Conservation (phyloP, 2,329 filamentous ascomycete genomes). For the Iodosphaeria phyllophila region DNA sequence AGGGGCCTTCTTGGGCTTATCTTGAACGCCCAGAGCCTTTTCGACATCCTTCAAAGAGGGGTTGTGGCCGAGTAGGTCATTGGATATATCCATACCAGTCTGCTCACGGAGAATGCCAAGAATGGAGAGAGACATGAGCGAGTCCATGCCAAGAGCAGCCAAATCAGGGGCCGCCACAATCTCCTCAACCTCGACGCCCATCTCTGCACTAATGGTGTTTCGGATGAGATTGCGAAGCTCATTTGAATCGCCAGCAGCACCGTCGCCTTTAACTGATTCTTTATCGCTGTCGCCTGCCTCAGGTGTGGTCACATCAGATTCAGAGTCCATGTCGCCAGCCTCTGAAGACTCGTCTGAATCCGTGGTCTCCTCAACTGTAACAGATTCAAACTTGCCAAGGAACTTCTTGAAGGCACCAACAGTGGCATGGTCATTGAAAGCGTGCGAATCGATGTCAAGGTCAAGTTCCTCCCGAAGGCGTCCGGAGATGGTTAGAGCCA, state of each 20-base stretch:
- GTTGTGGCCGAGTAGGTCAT: conserved; percentile 42
- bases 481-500: conserved; percentile 36
- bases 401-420: conserved; percentile 32
- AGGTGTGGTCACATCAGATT: conserved; percentile 33
- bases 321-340: conserved; percentile 26
- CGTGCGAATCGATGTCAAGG: conserved; percentile 30
- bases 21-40: conserved; percentile 36
- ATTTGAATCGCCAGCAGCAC: conserved; percentile 16
- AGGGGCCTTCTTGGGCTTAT: conserved; percentile 17
- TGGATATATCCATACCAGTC: conserved; percentile 32
- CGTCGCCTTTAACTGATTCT: conserved; percentile 25
- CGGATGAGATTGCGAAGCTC: conserved; percentile 35
- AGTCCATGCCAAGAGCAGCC: conserved; percentile 39
- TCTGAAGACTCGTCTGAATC: conserved; percentile 15
- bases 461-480: conserved; percentile 39
- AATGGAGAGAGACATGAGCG: conserved; percentile 36
- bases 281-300: conserved; percentile 31
- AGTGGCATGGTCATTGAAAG: conserved; percentile 34
- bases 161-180: conserved; percentile 33
- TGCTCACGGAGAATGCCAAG: conserved; percentile 34
- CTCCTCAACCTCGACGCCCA: conserved; percentile 51
- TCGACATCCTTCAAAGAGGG: conserved; percentile 47
- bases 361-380: conserved; percentile 16
- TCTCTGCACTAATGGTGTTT: conserved; percentile 50
- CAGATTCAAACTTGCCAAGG: conserved; percentile 16